phyloP scores from a whole-genome alignment of 257 asterid genomes.

The Petunia secreta region DNA sequence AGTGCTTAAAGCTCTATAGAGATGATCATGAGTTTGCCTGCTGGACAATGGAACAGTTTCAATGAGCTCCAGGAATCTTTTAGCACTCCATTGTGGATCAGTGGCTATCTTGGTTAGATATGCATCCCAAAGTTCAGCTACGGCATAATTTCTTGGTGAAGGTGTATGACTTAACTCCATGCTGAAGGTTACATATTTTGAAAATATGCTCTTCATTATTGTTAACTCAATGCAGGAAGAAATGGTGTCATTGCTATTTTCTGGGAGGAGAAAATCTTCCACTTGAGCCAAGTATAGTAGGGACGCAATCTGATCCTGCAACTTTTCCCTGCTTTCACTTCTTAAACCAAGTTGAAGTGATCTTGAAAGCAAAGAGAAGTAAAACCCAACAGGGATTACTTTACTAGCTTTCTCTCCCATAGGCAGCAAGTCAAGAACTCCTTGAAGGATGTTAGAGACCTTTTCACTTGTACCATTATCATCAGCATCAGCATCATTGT shows the following conservation, averaged over 20 bases:
- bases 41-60: conserved; percentile 57
- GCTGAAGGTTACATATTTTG: conserved; percentile 41
- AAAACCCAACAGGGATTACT: conserved; percentile 63
- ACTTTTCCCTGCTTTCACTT: conserved; percentile 52
- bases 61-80: conserved; percentile 54
- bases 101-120: conserved; percentile 56
- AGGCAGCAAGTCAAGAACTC: conserved; percentile 58
- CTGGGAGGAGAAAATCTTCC: conserved; percentile 51
- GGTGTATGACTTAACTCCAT: conserved; percentile 38
- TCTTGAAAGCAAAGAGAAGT: conserved; percentile 57
- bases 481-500: not conserved
- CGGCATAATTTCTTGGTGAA: conserved; percentile 35
- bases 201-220: conserved; percentile 56
- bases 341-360: conserved; percentile 42
- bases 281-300: conserved; percentile 54
- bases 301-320: conserved; percentile 52
- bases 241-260: conserved; percentile 26
- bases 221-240: conserved; percentile 40
- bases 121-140: conserved; percentile 66
- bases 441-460: conserved; percentile 41
- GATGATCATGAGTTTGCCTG: conserved; percentile 69
- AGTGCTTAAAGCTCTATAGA: conserved; percentile 56
- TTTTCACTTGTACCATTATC: conserved; percentile 27
- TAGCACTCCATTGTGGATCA: conserved; percentile 44
- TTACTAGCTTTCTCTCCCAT: conserved; percentile 47